Evolutionary conservation across 2,329 filamentous ascomycete genomes (phyloP).

Genomic region (Cyphellophora attinorum): DNA sequence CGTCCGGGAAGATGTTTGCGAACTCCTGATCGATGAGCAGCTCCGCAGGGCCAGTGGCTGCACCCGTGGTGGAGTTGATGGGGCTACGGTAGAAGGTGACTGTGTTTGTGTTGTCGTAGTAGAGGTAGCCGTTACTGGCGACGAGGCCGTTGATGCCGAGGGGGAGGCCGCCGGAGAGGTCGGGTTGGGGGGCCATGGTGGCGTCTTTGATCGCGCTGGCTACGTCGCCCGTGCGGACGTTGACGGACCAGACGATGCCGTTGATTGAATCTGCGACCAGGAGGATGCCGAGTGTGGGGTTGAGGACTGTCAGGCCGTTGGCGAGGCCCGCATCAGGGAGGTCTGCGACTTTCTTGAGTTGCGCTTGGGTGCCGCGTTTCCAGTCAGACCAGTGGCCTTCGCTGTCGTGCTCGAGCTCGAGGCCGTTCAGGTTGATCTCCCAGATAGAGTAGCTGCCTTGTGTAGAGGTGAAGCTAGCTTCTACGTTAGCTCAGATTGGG

Average conservation of each 20-base stretch:
- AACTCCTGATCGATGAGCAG: conserved; percentile 2
- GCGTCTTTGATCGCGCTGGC: neutral
- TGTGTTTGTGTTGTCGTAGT: conserved; percentile 18
- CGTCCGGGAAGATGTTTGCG: conserved; percentile 5
- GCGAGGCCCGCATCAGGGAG: conserved; percentile 12
- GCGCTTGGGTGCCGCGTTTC: neutral
- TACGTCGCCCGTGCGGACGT: conserved; percentile 3
- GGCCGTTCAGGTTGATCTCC: neutral
- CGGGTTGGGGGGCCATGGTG: neutral
- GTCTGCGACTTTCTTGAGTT: conserved; percentile 1
- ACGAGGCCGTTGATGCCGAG: conserved; percentile 21
- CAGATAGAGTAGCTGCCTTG: neutral
- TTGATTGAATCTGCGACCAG: conserved; percentile 11
- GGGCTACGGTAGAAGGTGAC: conserved; percentile 8
- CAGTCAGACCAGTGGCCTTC: neutral
- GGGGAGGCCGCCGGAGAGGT: conserved; percentile 2
- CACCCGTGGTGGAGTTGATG: conserved; percentile 7
- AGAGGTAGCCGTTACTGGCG: conserved; percentile 12
- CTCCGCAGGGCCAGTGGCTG: conserved; percentile 5
- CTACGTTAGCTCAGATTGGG: too few species aligned
- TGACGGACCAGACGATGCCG: conserved; percentile 11
- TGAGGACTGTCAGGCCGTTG: conserved; percentile 14
- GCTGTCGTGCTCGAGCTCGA: neutral
- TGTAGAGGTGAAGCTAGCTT: neutral
- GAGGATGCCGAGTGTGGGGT: conserved; percentile 7